Evolutionary conservation across 177 flowering plant genomes (phyloP), one percentile per base, ranked within the genome.

Genomic region (Vitis hybrid): DNA sequence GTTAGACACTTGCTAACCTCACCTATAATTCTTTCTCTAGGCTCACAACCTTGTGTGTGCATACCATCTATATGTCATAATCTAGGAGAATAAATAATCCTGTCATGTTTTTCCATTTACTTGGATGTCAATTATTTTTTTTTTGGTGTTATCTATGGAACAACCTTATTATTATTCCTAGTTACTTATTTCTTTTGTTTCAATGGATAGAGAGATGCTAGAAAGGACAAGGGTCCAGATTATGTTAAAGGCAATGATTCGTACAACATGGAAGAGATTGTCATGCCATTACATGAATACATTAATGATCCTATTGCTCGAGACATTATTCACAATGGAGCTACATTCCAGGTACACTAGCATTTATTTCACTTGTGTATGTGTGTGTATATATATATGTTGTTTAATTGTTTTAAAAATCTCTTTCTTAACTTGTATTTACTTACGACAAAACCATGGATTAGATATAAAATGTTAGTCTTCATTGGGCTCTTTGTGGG

Each of bases 311-410:
- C 97, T 66, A 73, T 84, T 12, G 94, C 92, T 73, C 85, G 74
- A 67, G 99, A 95, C 59, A 87, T 92, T 60, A 75, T 95, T 73
- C 98, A 95, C 81, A 94, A 95, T 73, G 98, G 99, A 62, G 98
- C 97, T 31, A 95, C 99, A 33, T 95, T 92, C 77, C 99, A 95
- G 98, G 99, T 95, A 85, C 18, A 14, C 67, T 51, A 62, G 44
- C 13, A 22, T 51, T 13, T 57, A 54, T 13, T 15, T 66, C 20
- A 15, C 38, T 51, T 12, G 28, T 4, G 8, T 44, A 19, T 7
- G 19, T 38, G 18, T 38, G 66, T 64, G 3, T 11, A 1, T 53
- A 14, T 14, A 52, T 60, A 10, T 10, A 10, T 60, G 24, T 60
- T 11, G 4, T 11, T 4, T 11, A 19, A 20, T 6, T 4, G 18